A percentile compares a stretch with the other conserved stretches of the same genome.
phyloP scores from a whole-genome alignment of 2,329 filamentous ascomycete species.

The Periglandula ipomoeae region DNA sequence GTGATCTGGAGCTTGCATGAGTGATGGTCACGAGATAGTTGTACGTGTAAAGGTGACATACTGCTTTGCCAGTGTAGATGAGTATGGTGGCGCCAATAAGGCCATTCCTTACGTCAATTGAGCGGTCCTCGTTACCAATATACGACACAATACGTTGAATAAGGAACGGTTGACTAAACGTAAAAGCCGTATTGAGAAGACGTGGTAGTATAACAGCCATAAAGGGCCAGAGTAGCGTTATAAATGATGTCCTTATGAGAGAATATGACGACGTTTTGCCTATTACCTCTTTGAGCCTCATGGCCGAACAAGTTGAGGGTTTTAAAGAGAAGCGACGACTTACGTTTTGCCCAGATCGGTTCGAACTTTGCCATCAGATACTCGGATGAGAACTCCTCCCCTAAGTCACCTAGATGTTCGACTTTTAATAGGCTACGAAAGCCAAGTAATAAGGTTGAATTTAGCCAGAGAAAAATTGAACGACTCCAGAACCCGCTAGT shows the following conservation, averaged over 20 bases:
- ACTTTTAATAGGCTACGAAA: conserved; percentile 22
- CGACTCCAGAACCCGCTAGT: conserved; percentile 16
- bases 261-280: neutral
- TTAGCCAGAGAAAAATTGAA: conserved; percentile 19
- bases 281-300: too few species aligned
- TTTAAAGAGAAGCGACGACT: too few species aligned
- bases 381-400: neutral
- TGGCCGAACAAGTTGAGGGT: too few species aligned
- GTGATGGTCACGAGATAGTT: conserved; percentile 3
- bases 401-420: conserved; percentile 18
- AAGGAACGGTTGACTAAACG: conserved; percentile 30
- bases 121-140: conserved; percentile 13
- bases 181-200: conserved; percentile 21
- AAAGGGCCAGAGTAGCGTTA: conserved; percentile 9
- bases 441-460: conserved; percentile 19
- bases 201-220: conserved; percentile 18
- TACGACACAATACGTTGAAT: conserved; percentile 21
- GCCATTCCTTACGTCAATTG: conserved; percentile 17
- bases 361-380: neutral
- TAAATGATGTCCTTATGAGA: conserved; percentile 8
- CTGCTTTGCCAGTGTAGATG: conserved; percentile 31
- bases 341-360: neutral
- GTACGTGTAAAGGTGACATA: conserved; percentile 13
- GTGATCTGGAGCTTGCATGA: conserved; percentile 1
- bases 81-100: conserved; percentile 30